phyloP scores from a whole-genome alignment of 202 grass and related monocot species.

The Carex sylvatica region DNA sequence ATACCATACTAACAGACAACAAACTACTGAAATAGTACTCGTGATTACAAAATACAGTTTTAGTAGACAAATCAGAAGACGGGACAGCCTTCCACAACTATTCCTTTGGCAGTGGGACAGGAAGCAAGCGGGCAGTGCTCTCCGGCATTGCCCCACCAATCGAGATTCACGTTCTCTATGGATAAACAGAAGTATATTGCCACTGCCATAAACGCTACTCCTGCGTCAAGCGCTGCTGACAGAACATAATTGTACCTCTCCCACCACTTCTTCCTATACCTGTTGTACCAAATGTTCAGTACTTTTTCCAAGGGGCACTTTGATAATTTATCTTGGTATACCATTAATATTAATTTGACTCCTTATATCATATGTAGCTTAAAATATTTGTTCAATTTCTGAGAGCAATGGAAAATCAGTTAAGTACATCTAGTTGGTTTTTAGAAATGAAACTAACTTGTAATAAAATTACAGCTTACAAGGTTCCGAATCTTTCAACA shows the following conservation, averaged over 20 bases:
- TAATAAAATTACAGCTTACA: background rate
- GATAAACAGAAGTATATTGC: constrained; percentile 64
- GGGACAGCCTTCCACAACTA: constrained; percentile 55
- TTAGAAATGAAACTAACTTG: background rate
- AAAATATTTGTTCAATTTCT: background rate
- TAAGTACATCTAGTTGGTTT: background rate
- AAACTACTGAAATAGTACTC: too few relatives aligned
- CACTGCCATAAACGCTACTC: constrained; percentile 84
- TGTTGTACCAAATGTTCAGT: background rate
- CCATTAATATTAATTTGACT: background rate
- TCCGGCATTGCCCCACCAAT: constrained; percentile 63
- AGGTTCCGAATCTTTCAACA: background rate
- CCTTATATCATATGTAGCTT: background rate
- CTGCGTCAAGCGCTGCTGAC: constrained; percentile 60
- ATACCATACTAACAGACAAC: too few relatives aligned
- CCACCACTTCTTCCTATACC: constrained; percentile 47
- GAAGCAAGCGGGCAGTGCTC: constrained; percentile 73
- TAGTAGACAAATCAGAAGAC: constrained; percentile 40
- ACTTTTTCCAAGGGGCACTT: background rate
- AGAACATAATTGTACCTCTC: constrained; percentile 85
- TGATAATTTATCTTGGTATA: background rate
- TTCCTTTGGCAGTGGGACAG: constrained; percentile 62
- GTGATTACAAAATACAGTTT: too few relatives aligned
- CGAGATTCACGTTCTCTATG: constrained; percentile 48
- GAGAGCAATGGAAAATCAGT: background rate